These are phyloP conservation scores for Forsythia viridissima DNA, from an alignment of 257 asterid genomes.

Conservation along the genomic window DNA sequence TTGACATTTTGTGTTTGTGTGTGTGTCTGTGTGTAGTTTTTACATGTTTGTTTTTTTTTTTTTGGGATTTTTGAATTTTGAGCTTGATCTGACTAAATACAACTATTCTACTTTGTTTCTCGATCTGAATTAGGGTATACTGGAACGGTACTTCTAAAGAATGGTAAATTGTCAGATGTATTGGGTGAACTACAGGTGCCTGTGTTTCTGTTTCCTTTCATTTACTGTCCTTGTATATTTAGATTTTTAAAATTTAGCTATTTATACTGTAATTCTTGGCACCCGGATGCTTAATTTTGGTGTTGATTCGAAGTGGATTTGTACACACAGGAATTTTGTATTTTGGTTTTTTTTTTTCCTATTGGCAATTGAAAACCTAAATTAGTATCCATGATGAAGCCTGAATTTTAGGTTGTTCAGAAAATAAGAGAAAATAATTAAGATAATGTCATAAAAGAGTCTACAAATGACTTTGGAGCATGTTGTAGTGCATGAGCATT, in stretches of 20 bases:
- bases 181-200: slow-evolving; percentile 2
- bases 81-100: background rate
- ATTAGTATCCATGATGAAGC: background rate
- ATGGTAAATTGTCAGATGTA: background rate
- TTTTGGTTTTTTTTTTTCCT: background rate
- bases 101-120: background rate
- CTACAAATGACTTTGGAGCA: background rate
- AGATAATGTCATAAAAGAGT: background rate
- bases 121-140: background rate
- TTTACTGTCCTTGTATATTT: background rate
- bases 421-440: background rate
- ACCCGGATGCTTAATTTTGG: background rate
- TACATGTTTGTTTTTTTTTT: background rate
- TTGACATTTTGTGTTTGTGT: background rate
- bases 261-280: background rate
- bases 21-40: background rate
- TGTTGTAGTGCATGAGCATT: background rate
- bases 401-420: background rate
- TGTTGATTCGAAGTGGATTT: background rate
- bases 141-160: background rate
- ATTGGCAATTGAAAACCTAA: background rate
- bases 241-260: background rate
- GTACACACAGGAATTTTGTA: background rate
- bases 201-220: background rate
- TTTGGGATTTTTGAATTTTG: background rate